Evolutionary conservation across 306 rosid species (phyloP).

Genomic region (Citrullus amarus): DNA sequence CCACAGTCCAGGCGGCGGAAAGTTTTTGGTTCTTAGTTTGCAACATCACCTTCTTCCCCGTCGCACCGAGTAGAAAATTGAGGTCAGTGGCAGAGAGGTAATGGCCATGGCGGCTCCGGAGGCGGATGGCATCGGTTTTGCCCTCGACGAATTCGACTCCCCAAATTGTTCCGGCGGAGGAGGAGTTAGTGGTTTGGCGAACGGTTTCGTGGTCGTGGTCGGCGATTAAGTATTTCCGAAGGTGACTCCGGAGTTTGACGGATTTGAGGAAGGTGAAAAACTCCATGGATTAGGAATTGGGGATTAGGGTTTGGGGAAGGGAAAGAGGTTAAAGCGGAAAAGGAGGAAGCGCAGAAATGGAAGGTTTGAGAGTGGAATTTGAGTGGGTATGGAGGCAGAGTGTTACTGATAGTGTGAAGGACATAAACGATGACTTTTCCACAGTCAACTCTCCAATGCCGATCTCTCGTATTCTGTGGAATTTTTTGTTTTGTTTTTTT

Average conservation of each 20-base stretch:
- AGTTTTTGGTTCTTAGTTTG: constrained; percentile 33
- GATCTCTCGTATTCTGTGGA: neutral
- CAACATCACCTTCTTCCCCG: constrained; percentile 50
- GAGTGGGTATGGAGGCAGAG: neutral
- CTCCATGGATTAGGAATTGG: constrained; percentile 28
- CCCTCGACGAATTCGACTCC: constrained; percentile 39
- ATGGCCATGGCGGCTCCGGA: constrained; percentile 56
- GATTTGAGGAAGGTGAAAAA: constrained; percentile 52
- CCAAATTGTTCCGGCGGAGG: constrained; percentile 55
- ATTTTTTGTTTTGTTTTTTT: no score
- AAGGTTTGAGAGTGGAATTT: neutral
- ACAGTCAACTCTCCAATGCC: neutral
- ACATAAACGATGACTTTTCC: neutral
- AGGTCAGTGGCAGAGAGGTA: constrained; percentile 69
- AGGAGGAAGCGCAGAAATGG: neutral
- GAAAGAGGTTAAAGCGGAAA: neutral
- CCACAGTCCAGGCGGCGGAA: constrained; percentile 37
- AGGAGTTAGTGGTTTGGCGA: constrained; percentile 40
- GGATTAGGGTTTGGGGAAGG: neutral
- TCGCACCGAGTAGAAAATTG: constrained; percentile 57
- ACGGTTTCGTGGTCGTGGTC: constrained; percentile 71
- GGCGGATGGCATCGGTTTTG: constrained; percentile 49
- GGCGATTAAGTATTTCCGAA: constrained; percentile 49
- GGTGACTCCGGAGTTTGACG: constrained; percentile 70
- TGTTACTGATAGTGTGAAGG: neutral